phyloP scores from a whole-genome alignment of 2,329 filamentous ascomycete species.

The Aspergillus carbonarius region DNA sequence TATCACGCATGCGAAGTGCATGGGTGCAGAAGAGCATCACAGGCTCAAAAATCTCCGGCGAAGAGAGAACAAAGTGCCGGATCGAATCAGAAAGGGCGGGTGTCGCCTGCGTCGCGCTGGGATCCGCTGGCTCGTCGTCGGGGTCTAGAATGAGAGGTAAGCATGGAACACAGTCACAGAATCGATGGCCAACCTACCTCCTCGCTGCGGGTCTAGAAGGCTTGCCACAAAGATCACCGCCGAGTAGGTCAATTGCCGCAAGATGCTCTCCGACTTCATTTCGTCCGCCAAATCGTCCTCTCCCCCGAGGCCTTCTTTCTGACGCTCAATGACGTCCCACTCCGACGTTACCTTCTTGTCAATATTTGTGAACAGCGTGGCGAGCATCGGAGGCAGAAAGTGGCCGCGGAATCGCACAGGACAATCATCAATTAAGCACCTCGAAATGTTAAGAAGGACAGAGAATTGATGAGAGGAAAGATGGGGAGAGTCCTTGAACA shows the following conservation, averaged over 20 bases:
- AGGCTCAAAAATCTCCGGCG: constrained; percentile 77
- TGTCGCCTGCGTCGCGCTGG: constrained; percentile 32
- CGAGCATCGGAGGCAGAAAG: constrained; percentile 82
- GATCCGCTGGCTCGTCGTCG: constrained; percentile 35
- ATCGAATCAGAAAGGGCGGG: constrained; percentile 59
- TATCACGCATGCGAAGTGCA: constrained; percentile 84
- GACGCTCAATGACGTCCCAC: constrained; percentile 72
- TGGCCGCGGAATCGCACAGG: constrained; percentile 72
- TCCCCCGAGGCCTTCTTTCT: constrained; percentile 56
- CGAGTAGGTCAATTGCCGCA: constrained; percentile 88
- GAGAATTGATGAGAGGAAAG: constrained; percentile 92
- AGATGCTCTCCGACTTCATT: constrained; percentile 96
- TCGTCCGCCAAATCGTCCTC: constrained; percentile 85
- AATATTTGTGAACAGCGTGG: constrained; percentile 79
- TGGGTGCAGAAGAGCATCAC: constrained; percentile 90
- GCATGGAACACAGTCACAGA: constrained; percentile 10
- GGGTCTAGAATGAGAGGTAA: constrained; percentile 30
- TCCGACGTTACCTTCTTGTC: constrained; percentile 83
- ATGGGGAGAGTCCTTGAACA: constrained; percentile 78
- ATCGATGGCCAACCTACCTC: constrained; percentile 50
- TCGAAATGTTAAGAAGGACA: constrained; percentile 83
- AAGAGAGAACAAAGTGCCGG: constrained; percentile 77
- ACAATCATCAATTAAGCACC: constrained; percentile 88
- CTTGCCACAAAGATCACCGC: constrained; percentile 89
- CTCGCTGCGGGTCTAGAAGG: constrained; percentile 72